Evolutionary conservation across 306 rosid species (phyloP).

Genomic region (Echinosophora koreensis): DNA sequence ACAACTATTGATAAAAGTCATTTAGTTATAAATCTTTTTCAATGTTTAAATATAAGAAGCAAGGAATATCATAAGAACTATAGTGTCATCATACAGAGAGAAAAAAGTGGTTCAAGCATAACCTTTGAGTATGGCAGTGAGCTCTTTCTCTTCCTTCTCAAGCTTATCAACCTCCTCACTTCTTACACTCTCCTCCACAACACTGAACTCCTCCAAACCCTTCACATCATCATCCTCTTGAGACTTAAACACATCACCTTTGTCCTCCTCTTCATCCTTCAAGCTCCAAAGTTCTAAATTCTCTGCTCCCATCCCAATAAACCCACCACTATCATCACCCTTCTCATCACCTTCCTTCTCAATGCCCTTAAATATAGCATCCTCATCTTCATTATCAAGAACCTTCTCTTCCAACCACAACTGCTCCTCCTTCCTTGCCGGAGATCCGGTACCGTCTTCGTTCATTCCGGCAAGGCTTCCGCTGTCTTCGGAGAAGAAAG

Average conservation of each 20-base stretch:
- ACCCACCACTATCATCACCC: constrained; percentile 30
- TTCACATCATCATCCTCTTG: constrained; percentile 45
- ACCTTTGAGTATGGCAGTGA: constrained; percentile 75
- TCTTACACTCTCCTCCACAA: constrained; percentile 30
- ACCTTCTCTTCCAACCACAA: constrained; percentile 59
- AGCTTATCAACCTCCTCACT: constrained; percentile 56
- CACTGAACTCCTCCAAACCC: constrained; percentile 34
- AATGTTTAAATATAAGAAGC: background rate
- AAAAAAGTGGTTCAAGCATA: background rate
- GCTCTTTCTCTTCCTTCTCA: constrained; percentile 71
- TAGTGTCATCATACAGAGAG: background rate
- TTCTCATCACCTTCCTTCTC: constrained; percentile 41
- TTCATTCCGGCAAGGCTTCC: constrained; percentile 44
- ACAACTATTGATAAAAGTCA: background rate
- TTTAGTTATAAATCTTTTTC: too few species aligned
- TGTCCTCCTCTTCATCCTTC: constrained; percentile 63
- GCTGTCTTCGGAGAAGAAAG: constrained; percentile 53
- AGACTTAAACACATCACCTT: constrained; percentile 55
- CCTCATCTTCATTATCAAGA: constrained; percentile 52
- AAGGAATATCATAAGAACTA: background rate
- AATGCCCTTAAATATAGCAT: constrained; percentile 52
- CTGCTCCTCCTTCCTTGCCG: constrained; percentile 35
- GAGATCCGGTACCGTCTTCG: background rate
- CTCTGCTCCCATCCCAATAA: constrained; percentile 49
- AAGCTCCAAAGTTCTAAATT: constrained; percentile 67